Conservation (phyloP, 805 yeast species). For the Torulaspora delbrueckii region DNA sequence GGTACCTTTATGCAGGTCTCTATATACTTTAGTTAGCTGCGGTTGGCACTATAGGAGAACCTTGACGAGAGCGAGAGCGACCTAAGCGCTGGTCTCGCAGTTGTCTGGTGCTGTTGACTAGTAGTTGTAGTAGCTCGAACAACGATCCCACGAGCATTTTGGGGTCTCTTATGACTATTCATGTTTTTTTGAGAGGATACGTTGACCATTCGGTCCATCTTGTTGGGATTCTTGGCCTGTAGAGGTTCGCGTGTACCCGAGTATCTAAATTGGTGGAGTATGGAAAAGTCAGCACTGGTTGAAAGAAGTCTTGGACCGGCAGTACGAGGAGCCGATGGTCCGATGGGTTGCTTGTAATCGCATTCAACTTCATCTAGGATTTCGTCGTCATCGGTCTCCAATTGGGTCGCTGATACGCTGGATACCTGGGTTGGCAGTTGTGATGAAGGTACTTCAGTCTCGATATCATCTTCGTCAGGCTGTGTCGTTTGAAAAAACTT, state of each 20-base stretch:
- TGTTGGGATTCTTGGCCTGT: conserved; percentile 8
- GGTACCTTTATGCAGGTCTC: background rate
- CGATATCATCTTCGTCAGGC: conserved; percentile 10
- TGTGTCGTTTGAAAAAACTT: conserved; percentile 14
- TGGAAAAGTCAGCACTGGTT: background rate
- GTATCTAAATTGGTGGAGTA: conserved; percentile 13
- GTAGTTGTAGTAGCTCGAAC: conserved; percentile 1
- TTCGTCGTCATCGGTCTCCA: conserved; percentile 17
- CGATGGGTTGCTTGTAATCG: background rate
- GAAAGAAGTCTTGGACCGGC: background rate
- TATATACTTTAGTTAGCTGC: background rate
- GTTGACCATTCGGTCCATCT: conserved; percentile 1
- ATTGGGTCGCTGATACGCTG: conserved; percentile 15
- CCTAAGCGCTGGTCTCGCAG: conserved; percentile 16
- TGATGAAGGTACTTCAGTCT: conserved; percentile 31
- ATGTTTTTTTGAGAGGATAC: background rate
- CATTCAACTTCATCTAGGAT: conserved; percentile 19
- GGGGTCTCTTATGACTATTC: background rate
- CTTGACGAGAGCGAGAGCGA: conserved; percentile 22
- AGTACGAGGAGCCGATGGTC: background rate
- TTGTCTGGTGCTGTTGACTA: background rate
- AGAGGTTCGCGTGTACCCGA: conserved; percentile 12
- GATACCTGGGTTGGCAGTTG: conserved; percentile 26
- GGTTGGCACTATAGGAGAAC: conserved; percentile 18
- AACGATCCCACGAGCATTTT: conserved; percentile 4